Conservation (phyloP, 1,139 yeast genomes). For the Pichia terricola region DNA sequence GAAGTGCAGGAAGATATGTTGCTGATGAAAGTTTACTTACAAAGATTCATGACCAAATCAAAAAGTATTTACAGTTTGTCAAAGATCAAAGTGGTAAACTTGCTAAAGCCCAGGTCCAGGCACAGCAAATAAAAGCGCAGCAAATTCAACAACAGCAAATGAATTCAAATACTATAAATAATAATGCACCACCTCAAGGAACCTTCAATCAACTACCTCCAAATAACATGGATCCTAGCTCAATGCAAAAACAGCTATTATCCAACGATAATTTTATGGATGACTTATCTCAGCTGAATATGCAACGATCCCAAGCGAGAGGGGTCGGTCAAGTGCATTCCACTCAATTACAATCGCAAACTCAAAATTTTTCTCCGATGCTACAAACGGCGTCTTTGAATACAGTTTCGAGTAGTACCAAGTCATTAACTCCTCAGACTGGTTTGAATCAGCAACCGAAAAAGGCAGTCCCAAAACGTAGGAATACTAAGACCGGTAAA, state of each 20-base stretch:
- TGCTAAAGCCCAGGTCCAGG: slow-evolving; percentile 22
- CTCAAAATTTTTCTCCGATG: neutral
- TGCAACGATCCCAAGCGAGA: neutral
- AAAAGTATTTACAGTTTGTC: slow-evolving; percentile 66
- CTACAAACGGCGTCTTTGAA: neutral
- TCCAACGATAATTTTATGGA: neutral
- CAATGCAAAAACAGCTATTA: neutral
- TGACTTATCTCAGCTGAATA: neutral
- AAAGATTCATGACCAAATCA: slow-evolving; percentile 62
- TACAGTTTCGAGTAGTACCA: slow-evolving; percentile 3
- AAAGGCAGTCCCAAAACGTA: slow-evolving; percentile 3
- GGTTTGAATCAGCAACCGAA: neutral
- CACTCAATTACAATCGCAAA: neutral
- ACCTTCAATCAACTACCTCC: neutral
- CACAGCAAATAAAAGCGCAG: slow-evolving; percentile 5
- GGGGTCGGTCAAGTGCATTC: neutral
- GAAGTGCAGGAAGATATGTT: slow-evolving; percentile 52
- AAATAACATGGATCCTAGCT: neutral
- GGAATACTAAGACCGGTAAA: slow-evolving; percentile 1
- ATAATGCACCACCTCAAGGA: slow-evolving; percentile 15
- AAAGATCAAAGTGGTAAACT: slow-evolving; percentile 36
- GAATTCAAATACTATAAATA: neutral
- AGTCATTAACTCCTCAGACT: neutral
- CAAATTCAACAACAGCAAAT: slow-evolving; percentile 2
- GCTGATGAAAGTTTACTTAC: slow-evolving; percentile 63